Base-by-base conservation (phyloP, 2,329 filamentous ascomycete species). In the Epichloe festucae region DNA sequence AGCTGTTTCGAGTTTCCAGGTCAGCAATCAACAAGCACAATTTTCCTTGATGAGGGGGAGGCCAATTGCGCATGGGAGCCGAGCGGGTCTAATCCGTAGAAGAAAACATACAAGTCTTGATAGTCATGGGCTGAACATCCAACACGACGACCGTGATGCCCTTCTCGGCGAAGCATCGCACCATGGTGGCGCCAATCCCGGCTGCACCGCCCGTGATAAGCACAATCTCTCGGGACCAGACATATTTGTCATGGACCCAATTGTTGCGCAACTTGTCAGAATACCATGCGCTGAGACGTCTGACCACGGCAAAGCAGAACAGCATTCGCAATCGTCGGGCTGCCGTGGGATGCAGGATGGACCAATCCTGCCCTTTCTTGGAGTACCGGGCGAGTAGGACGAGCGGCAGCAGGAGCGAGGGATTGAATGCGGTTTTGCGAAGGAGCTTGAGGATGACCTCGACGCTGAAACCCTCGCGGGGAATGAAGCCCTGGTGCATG, bases 131-230 rank as follows among this genome's bases (percentile, higher is more conserved):
- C 58, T 84, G 79, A 36, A 87, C 74, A 67, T 91, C 87, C 38
- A 90, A 64, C 2, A 89, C 81, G 0, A 82, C 82, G 36, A 89
- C 82, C 56, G 78, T 85, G 57, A 86, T 72, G 1, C 77, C 78
- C 54, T 69, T 71, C 62, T 82, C 77, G 0, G 79, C 81, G n/a
- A 93, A 71, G 50, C 83, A 64, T 56, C 75, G 73, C 14, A 85
- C 84, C 3, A 88, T 74, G 39, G 76, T 69, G 19, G 76, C 78
- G 14, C 87, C 87, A 60, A 91, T 89, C 0, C 87, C 87, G 52
- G 79, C 79, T 42, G 82, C 81, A 7, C 87, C 87, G 7, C 87
- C 86, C 0, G 87, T 90, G 19, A 90, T 74, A 43, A 89, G 70
- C 3, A 87, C 81, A 48, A 89, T 74, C 68, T 89, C 85, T 49